Conservation (phyloP, 768 basidiomycete genomes). For the button mushroom (Agaricus bisporus) region DNA sequence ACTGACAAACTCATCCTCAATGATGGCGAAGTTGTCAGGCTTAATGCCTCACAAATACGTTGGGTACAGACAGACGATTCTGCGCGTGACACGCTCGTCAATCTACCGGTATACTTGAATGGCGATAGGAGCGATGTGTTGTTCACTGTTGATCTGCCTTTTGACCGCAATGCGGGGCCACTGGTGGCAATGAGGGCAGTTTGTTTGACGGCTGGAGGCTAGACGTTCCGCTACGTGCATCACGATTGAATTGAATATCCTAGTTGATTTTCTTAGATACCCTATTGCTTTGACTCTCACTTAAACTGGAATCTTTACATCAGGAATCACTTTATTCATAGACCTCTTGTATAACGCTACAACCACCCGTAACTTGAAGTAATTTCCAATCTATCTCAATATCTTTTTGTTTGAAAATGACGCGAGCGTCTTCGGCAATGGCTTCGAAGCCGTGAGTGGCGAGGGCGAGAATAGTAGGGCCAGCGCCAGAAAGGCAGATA, state of each 20-base stretch:
- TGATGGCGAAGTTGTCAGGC: constrained; percentile 72
- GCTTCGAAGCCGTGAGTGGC: constrained; percentile 79
- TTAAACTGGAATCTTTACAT: not conserved
- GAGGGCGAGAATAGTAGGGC: constrained; percentile 94
- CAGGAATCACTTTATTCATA: constrained; percentile 1
- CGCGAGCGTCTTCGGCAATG: constrained; percentile 77
- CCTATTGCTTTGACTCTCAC: not conserved
- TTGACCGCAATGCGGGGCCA: constrained; percentile 58
- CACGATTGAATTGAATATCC: not conserved
- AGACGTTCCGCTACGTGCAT: constrained; percentile 13
- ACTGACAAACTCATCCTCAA: constrained; percentile 70
- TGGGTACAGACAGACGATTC: constrained; percentile 67
- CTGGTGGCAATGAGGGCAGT: constrained; percentile 85
- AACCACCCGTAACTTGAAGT: constrained; percentile 54
- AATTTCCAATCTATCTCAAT: constrained; percentile 91
- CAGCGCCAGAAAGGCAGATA: constrained; percentile 96
- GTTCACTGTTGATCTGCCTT: constrained; percentile 83
- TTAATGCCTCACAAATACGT: constrained; percentile 77
- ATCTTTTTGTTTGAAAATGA: constrained; percentile 63
- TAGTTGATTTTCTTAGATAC: constrained; percentile 1
- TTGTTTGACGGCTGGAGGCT: constrained; percentile 81
- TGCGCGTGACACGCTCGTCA: constrained; percentile 44
- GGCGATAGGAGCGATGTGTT: constrained; percentile 83
- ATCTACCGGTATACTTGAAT: constrained; percentile 91
- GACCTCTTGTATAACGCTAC: constrained; percentile 23